Conservation (phyloP, 2,329 filamentous ascomycete species). For the Escovopsis sp. region DNA sequence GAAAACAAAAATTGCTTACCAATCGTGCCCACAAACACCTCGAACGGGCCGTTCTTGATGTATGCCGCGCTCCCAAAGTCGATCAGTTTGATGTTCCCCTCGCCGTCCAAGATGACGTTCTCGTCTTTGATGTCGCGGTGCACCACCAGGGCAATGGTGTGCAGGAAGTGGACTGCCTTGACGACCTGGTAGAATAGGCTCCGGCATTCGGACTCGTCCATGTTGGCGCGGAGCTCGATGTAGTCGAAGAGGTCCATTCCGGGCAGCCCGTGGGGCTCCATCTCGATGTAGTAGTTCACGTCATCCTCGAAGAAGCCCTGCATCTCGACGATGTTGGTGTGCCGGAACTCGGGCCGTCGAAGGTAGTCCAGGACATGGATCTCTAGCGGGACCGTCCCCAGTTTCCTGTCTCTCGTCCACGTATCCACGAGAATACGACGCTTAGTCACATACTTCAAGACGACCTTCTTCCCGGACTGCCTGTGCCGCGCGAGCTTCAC, state of each 20-base stretch:
- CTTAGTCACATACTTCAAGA: constrained; percentile 97
- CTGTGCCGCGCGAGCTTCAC: constrained; percentile 89
- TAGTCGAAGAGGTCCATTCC: constrained; percentile 99
- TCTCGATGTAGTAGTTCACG: constrained; percentile 96
- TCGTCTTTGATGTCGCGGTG: constrained; percentile 99
- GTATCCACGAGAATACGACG: constrained; percentile 93
- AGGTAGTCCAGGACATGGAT: constrained; percentile 95
- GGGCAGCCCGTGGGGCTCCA: constrained; percentile 85
- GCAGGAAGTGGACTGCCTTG: constrained; percentile 76
- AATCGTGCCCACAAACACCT: constrained; percentile 97
- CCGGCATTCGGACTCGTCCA: constrained; percentile 87
- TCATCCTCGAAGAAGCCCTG: constrained; percentile 64
- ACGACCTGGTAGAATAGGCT: constrained; percentile 94
- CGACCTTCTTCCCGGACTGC: constrained; percentile 66
- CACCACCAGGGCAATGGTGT: constrained; percentile 80
- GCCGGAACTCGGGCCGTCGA: constrained; percentile 52
- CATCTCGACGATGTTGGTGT: constrained; percentile 61
- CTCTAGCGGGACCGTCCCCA: constrained; percentile 90
- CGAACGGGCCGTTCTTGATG: constrained; percentile 95
- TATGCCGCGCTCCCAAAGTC: constrained; percentile 98
- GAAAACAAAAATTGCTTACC: constrained; percentile 40
- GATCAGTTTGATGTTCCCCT: constrained; percentile 91
- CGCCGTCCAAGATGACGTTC: constrained; percentile 90
- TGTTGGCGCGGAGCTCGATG: constrained; percentile 88
- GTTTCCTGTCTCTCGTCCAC: constrained; percentile 84